These are phyloP conservation scores for Oryza punctata DNA, from an alignment of 176 grass and related monocot genomes.

Conservation along the genomic window DNA sequence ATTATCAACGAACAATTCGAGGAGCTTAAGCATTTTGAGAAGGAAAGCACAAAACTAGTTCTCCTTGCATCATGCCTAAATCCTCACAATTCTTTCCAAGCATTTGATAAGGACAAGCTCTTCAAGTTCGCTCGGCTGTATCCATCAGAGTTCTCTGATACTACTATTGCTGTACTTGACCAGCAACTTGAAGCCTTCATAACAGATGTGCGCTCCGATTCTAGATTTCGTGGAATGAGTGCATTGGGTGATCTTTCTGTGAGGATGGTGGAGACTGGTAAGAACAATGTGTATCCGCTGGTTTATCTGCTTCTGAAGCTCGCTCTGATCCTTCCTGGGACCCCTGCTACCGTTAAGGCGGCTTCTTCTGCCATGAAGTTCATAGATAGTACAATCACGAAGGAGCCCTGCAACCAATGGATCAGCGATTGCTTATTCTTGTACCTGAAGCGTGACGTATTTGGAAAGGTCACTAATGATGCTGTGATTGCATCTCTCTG, in stretches of 20 bases:
- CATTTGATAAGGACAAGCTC: slow-evolving; percentile 42
- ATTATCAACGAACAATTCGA: too few relatives aligned
- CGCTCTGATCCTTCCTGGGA: slow-evolving; percentile 40
- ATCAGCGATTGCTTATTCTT: slow-evolving; percentile 41
- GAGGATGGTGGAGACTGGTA: slow-evolving; percentile 42
- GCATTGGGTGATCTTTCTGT: slow-evolving; percentile 24
- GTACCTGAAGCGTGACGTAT: slow-evolving; percentile 35
- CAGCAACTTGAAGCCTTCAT: slow-evolving; percentile 33
- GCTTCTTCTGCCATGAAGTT: slow-evolving; percentile 27
- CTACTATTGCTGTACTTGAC: neutral
- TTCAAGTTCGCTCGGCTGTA: slow-evolving; percentile 21
- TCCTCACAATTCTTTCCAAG: slow-evolving; percentile 30
- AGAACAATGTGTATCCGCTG: slow-evolving; percentile 10
- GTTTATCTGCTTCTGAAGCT: slow-evolving; percentile 40
- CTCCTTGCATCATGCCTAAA: slow-evolving; percentile 22
- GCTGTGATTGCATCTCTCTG: slow-evolving; percentile 12
- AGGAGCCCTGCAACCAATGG: slow-evolving; percentile 40
- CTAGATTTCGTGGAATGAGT: slow-evolving; percentile 20
- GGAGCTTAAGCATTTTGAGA: neutral
- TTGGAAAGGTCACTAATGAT: slow-evolving; percentile 31
- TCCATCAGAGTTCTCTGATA: slow-evolving; percentile 26
- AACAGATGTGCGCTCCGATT: slow-evolving; percentile 14
- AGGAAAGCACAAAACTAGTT: neutral
- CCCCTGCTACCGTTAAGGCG: slow-evolving; percentile 23
- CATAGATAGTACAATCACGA: slow-evolving; percentile 16